These are phyloP conservation scores for Ophiostoma pallidulum DNA, from an alignment of 2,329 filamentous ascomycete species.

Conservation along the genomic window DNA sequence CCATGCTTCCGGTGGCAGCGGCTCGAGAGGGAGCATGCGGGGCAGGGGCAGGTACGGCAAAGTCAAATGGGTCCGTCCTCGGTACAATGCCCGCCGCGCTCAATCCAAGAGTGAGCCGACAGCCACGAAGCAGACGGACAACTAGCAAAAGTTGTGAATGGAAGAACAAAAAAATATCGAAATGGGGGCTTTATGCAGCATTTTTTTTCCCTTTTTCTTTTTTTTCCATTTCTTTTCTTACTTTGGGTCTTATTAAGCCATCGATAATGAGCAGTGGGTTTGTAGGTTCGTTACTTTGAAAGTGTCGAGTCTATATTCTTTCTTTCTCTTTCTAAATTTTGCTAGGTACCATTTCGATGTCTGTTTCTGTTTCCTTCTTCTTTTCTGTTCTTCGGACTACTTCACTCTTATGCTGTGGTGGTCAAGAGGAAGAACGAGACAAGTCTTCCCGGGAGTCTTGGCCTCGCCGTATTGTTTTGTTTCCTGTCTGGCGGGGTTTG, in stretches of 20 bases:
- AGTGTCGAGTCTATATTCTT: neutral
- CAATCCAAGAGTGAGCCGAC: conserved; percentile 37
- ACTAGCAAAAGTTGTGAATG: neutral
- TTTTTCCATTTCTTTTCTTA: neutral
- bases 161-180: neutral
- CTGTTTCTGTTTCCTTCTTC: neutral
- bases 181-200: neutral
- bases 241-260: neutral
- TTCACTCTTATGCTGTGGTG: neutral
- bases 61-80: conserved; percentile 15
- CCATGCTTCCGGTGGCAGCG: neutral
- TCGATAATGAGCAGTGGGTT: neutral
- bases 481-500: neutral
- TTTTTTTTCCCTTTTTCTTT: neutral
- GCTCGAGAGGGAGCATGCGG: conserved; percentile 7
- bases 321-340: neutral
- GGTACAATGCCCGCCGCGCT: conserved; percentile 35
- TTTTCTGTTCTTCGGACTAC: neutral
- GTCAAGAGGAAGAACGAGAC: too few species aligned
- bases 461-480: neutral
- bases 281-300: too few species aligned
- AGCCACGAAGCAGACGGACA: neutral
- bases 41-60: conserved; percentile 12
- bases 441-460: too few species aligned
- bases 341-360: too few species aligned